Evolutionary conservation across 768 basidiomycete genomes (phyloP).

Genomic region (Pleurotus cornucopiae): DNA sequence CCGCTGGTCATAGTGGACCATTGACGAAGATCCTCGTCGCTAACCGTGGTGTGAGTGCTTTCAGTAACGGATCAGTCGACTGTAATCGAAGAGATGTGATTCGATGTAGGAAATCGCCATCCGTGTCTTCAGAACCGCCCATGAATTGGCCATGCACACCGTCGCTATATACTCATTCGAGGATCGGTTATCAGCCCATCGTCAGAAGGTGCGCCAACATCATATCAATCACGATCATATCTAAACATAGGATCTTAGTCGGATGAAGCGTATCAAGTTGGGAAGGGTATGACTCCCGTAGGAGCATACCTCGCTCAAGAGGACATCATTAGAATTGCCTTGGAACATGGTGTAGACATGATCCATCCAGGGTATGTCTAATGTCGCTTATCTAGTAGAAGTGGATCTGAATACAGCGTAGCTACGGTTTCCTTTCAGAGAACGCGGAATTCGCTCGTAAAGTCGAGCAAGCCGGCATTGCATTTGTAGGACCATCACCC

Average conservation of each 20-base stretch:
- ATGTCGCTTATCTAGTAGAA: neutral
- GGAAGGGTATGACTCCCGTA: conserved; percentile 93
- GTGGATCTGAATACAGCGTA: conserved; percentile 23
- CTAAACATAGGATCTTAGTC: conserved; percentile 45
- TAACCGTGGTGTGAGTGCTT: conserved; percentile 75
- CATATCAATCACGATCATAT: no score
- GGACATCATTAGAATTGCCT: conserved; percentile 93
- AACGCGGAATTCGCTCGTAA: conserved; percentile 97
- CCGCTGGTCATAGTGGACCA: conserved; percentile 86
- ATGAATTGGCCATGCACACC: conserved; percentile 98
- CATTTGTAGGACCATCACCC: conserved; percentile 93
- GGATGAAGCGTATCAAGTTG: conserved; percentile 98
- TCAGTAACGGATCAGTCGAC: conserved; percentile 8
- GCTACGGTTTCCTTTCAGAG: conserved; percentile 97
- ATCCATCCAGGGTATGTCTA: conserved; percentile 87
- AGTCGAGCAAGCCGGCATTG: conserved; percentile 95
- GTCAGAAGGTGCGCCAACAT: conserved; percentile 73
- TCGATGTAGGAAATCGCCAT: conserved; percentile 89
- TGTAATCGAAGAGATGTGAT: neutral
- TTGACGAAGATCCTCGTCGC: conserved; percentile 90
- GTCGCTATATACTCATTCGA: conserved; percentile 98
- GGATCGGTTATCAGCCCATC: conserved; percentile 94
- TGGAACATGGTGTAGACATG: conserved; percentile 99
- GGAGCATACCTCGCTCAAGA: conserved; percentile 97
- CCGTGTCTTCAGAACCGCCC: conserved; percentile 96